Evolutionary conservation across 1,139 yeast species (phyloP), one percentile per base, ranked within the genome.

Genomic region (Geotrichum europaeum): DNA sequence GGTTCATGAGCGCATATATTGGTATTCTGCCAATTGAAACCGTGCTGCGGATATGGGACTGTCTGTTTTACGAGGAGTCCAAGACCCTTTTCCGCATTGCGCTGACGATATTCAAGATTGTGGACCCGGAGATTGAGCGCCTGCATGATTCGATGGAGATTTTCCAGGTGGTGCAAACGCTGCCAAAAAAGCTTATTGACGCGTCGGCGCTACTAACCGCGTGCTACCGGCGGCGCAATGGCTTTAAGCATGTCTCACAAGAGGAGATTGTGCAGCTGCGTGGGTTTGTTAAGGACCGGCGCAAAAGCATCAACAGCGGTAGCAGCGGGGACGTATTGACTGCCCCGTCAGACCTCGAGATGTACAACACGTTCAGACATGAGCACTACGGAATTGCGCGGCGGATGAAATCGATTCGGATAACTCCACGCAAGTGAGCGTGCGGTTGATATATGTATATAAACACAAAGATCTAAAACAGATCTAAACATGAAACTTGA

Each of bases 1-100:
- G 99, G 99, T 94, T 94, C 72, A 94, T 94, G 99, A 88, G 97
- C 65, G 82, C 90, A 6, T 94, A 88, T 75, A 90, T 92, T 50
- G 96, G 96, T 0, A 83, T 85, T 1, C 75, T 94, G 51, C 99
- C 98, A 0, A 83, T 89, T 20, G 98, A 94, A 70, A 84, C 96
- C 0, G 87, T 89, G 12, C 76, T 94, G 57, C 77, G 98, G 61
- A 86, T 94, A 0, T 94, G 99, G 99, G 99, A 94, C 73, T 89
- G 95, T 58, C 75, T 94, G 60, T 92, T 96, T 79, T 90, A 87
- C 70, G 98, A 94, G 72, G 97, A 91, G 25, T 86, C 96, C 1
- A 90, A 89, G 70, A 84, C 95, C 4, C 79, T 94, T 20, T 94
- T 92, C 75, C 83, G 96, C 62, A 82, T 89, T 1, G 87, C 96